Conservation (phyloP, 495 filamentous ascomycete species). For the Sordaria brevicollis region DNA sequence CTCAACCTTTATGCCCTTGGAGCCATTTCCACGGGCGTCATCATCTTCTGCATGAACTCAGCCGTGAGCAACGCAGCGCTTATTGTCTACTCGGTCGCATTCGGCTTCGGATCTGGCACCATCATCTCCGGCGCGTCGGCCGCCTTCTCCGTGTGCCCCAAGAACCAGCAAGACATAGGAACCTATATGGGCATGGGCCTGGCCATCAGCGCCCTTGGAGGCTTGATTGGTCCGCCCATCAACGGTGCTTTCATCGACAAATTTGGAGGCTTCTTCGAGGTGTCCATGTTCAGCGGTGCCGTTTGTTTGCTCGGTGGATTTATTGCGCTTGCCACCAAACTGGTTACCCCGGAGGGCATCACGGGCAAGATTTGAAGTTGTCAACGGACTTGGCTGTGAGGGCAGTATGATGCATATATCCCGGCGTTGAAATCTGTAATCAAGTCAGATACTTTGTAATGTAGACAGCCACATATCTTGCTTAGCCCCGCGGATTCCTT, state of each 20-base stretch:
- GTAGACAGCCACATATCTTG: not conserved
- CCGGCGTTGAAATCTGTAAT: not conserved
- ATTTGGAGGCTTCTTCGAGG: slow-evolving; percentile 30
- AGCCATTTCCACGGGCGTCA: slow-evolving; percentile 25
- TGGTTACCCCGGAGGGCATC: slow-evolving; percentile 18
- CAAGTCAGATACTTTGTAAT: not conserved
- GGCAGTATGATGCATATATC: not conserved
- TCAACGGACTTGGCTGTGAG: not conserved
- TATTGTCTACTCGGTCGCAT: slow-evolving; percentile 24
- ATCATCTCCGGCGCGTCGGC: slow-evolving; percentile 37
- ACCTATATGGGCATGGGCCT: slow-evolving; percentile 49
- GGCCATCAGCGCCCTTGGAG: slow-evolving; percentile 30
- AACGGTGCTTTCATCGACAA: slow-evolving; percentile 36
- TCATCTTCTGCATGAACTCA: slow-evolving; percentile 31
- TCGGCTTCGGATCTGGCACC: slow-evolving; percentile 33
- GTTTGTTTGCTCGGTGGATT: slow-evolving; percentile 25
- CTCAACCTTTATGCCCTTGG: slow-evolving; percentile 36
- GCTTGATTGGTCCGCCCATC: slow-evolving; percentile 45
- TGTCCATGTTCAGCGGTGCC: slow-evolving; percentile 38
- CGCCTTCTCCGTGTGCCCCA: slow-evolving; percentile 30
- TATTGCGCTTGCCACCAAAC: slow-evolving; percentile 20
- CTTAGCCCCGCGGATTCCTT: not conserved
- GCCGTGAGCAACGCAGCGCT: slow-evolving; percentile 26
- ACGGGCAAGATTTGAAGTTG: slow-evolving; percentile 9
- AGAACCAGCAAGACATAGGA: slow-evolving; percentile 35